Base-by-base conservation (phyloP, 805 yeast genomes). In the Starmerella geochares region DNA sequence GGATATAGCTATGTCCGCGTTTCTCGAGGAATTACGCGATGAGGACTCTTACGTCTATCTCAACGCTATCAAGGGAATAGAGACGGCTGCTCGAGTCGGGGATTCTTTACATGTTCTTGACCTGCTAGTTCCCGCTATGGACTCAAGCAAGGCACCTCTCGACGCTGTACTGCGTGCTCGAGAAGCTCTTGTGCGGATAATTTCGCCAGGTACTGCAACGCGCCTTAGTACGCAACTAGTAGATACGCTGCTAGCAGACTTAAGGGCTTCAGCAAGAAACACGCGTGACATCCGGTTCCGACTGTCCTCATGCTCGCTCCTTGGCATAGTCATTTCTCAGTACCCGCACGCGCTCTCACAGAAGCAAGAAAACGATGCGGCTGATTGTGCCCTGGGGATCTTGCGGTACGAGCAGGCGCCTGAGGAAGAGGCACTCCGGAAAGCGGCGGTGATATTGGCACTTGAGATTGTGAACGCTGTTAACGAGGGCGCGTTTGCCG, bases 11-110 rank as follows among this genome's bases (percentile, higher is more conserved):
- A 64, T 85, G 25, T 71, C 76, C 16, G 64, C 86, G 13, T 85
- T 83, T 61, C 59, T 83, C 16, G 66, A 71, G 1, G 85, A 82
- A 56, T 65, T 92, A 38, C 73, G 74, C 42, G 94, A 86, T 57
- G 72, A 78, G 0, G 98, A 90, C 52, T 95, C 98, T 0, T 90
- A 80, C 63, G 77, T 92, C 14, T 92, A 86, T 62, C 63, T 92
- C 48, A 90, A 86, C 60, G 83, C 82, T 0, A 84, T 92, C 54
- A 86, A 83, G 59, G 88, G 92, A 0, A 65, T 92, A 23, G 81
- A 79, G 39, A 70, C 75, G 14, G 48, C 54, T 2, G 52, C 49
- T 2, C 41, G 28, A 8, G 20, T 33, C 2, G 19, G 44, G 19
- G 20, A 29, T n/a, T 32, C 52, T 2, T 32, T 40, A 1, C 40